These are phyloP conservation scores for Polysphondylium violaceum DNA, from an alignment of 78 protist genomes.

Conservation along the genomic window DNA sequence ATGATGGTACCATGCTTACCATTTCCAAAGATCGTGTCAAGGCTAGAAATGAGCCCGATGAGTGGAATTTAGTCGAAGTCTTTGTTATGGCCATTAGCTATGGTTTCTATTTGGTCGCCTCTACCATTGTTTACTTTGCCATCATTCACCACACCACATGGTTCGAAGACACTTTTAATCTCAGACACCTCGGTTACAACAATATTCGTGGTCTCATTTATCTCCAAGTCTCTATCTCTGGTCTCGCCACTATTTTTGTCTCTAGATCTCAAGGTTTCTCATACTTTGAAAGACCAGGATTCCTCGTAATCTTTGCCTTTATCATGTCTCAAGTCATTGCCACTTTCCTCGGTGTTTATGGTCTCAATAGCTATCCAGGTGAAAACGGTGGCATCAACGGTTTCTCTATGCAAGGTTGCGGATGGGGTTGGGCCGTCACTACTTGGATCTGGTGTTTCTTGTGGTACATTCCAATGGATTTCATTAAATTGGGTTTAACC, in stretches of 20 bases:
- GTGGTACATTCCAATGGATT: conserved; percentile 88
- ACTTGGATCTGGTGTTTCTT: conserved; percentile 87
- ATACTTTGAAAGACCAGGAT: conserved; percentile 85
- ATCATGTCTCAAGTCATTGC: conserved; percentile 79
- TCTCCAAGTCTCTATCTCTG: conserved; percentile 85
- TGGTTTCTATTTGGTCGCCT: conserved; percentile 83
- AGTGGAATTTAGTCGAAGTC: conserved; percentile 79
- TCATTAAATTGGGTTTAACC: conserved; percentile 77
- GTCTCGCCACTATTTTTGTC: conserved; percentile 86
- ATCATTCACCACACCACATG: conserved; percentile 50
- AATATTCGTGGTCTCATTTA: conserved; percentile 86
- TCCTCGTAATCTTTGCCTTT: conserved; percentile 81
- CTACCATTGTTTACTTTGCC: conserved; percentile 84
- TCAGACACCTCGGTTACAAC: conserved; percentile 30
- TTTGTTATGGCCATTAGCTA: conserved; percentile 63
- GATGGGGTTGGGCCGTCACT: conserved; percentile 83
- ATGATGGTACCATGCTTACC: conserved; percentile 91
- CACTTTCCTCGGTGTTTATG: conserved; percentile 87
- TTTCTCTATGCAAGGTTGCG: conserved; percentile 87
- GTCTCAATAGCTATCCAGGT: conserved; percentile 84
- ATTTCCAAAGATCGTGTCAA: conserved; percentile 88
- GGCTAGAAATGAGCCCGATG: conserved; percentile 84
- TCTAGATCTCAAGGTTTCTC: conserved; percentile 83
- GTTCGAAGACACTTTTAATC: conserved; percentile 51
- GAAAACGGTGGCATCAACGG: neutral